A percentile compares a stretch with the other conserved stretches of the same genome.
Conservation (phyloP, 352 stramenopile species). For the Pythium rishiriense region DNA sequence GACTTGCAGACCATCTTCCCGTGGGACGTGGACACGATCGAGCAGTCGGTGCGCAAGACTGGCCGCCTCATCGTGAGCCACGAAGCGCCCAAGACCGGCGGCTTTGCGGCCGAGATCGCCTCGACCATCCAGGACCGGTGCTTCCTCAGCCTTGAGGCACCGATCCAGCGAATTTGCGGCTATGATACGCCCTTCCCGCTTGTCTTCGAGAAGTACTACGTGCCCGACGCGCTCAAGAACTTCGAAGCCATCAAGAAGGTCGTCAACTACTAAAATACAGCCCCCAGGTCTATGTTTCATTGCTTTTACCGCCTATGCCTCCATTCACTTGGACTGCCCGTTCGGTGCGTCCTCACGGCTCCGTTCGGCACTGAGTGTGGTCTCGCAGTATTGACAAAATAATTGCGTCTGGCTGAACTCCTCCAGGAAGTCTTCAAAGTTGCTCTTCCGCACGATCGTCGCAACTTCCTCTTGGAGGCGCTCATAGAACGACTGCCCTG, state of each 20-base stretch:
- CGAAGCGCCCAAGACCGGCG: conserved; percentile 93
- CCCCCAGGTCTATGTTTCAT: not conserved
- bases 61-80: conserved; percentile 96
- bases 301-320: not conserved
- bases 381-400: conserved; percentile 88
- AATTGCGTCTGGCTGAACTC: conserved; percentile 86
- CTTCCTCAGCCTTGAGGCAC: conserved; percentile 96
- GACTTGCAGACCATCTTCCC: conserved; percentile 97
- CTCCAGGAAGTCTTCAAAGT: conserved; percentile 69
- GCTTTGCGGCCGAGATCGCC: conserved; percentile 97
- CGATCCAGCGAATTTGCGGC: conserved; percentile 92
- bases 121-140: conserved; percentile 92
- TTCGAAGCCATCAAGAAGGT: conserved; percentile 94
- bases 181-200: conserved; percentile 98
- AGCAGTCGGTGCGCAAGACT: conserved; percentile 96
- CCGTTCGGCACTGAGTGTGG: conserved; percentile 42
- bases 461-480: conserved; percentile 74
- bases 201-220: conserved; percentile 96
- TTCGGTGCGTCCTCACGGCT: no score
- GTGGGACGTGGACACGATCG: conserved; percentile 95
- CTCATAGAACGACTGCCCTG: conserved; percentile 58
- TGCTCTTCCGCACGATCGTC: conserved; percentile 67
- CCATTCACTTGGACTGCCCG: no score
- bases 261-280: conserved; percentile 76
- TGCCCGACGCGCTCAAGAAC: conserved; percentile 94